Percentiles rank a stretch among this genome's conserved stretches.
Conservation (phyloP, 2,329 filamentous ascomycete genomes). For the Colletotrichum orchidophilum region DNA sequence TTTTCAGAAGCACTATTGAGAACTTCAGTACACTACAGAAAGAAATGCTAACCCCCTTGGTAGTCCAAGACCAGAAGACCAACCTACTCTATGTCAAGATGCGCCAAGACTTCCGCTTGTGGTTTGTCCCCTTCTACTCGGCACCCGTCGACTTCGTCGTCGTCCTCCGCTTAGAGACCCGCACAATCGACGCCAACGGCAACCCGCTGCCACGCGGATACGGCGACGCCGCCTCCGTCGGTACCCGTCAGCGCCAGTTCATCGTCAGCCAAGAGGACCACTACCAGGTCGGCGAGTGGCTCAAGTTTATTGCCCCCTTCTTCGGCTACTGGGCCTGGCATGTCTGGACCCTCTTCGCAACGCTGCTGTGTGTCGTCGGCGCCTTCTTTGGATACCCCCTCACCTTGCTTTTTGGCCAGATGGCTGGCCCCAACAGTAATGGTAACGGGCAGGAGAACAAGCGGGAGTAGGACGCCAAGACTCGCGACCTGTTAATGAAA, state of each 20-base stretch:
- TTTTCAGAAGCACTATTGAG: not conserved
- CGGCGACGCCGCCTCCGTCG: slow-evolving; percentile 30
- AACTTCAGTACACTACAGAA: not conserved
- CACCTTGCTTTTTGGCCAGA: slow-evolving; percentile 17
- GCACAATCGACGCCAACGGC: slow-evolving; percentile 43
- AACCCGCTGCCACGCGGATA: slow-evolving; percentile 34
- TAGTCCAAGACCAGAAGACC: slow-evolving; percentile 35
- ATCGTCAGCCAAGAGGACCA: slow-evolving; percentile 82
- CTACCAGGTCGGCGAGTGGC: slow-evolving; percentile 80
- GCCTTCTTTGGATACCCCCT: slow-evolving; percentile 27
- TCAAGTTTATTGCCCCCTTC: slow-evolving; percentile 75
- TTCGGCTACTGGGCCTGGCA: slow-evolving; percentile 64
- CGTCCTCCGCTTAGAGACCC: slow-evolving; percentile 68
- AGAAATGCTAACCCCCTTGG: not conserved
- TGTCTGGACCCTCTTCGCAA: slow-evolving; percentile 70
- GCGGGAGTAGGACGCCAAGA: not conserved
- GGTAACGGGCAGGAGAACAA: slow-evolving; percentile 9
- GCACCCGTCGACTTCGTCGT: slow-evolving; percentile 74
- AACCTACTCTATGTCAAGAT: slow-evolving; percentile 77
- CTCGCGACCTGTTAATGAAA: not conserved
- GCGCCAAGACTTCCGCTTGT: slow-evolving; percentile 79
- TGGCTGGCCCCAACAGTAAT: not conserved
- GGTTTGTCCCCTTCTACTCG: slow-evolving; percentile 79
- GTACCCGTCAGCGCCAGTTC: slow-evolving; percentile 73
- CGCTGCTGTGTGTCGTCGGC: slow-evolving; percentile 71